Evolutionary conservation across 257 asterid genomes (phyloP), one percentile per base, ranked within the genome.

Genomic region (Eustoma russellianum): DNA sequence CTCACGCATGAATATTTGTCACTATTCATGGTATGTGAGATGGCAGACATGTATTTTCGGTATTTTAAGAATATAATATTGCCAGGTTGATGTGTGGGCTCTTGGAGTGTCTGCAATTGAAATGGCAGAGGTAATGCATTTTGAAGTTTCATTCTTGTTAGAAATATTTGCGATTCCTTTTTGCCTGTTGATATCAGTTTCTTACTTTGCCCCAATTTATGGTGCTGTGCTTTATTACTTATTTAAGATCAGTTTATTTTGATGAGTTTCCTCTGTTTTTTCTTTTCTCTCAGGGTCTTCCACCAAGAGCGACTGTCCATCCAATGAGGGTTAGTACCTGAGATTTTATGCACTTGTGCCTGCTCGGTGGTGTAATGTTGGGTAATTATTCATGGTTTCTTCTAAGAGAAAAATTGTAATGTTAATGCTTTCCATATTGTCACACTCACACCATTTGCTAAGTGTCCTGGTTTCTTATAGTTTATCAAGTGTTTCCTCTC

Each of bases 51-150:
- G 55, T 30, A 67, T 50, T 13, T 33, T 30, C 16, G 41, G 33
- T 59, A 60, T 68, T 55, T 34, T 33, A 30, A 43, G 48, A 34
- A 19, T 40, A 34, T 41, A 16, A 18, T 44, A 56, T 61, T 60
- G 52, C 61, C 82, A 91, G 98, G 98, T 92, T 60, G 98, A 92
- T 76, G 98, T 92, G 72, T 92, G 98, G 98, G 98, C 98, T 63
- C 95, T 92, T 67, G 98, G 98, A 73, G 96, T 92, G 61, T 82
- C 98, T 62, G 98, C 97, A 44, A 92, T 92, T 55, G 98, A 92
- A 87, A 92, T 92, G 98, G 98, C 98, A 10, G 98, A 92, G 97
- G 98, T 85, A 82, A 59, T 55, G 59, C 41, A 41, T 7, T 63
- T 57, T 61, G 33, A 15, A 14, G 28, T 33, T 15, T 41, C 30